Evolutionary conservation across 306 rosid species (phyloP), one percentile per base, ranked within the genome.

Genomic region (Cyamopsis tetragonoloba): DNA sequence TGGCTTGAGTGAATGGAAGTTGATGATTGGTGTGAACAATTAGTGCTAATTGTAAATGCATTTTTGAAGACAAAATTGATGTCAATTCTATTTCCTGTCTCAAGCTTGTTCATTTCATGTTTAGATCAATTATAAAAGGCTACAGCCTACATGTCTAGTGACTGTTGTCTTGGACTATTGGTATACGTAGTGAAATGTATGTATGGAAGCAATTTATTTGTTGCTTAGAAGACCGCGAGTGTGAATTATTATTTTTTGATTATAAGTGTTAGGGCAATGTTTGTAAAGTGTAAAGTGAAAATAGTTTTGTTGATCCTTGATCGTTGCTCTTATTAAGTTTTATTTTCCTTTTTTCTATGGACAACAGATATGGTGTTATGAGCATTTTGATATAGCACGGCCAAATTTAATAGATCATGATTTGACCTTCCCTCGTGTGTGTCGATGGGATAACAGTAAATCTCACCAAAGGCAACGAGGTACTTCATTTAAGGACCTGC

Each of bases 371-470:
- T 85, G 90, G 90, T 77, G 72, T 42, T 82, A 79, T 60, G 90
- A 85, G 63, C 90, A 85, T 72, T 77, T 85, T 82, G 87, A 85
- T 60, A 56, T 80, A 24, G 87, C 83, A 19, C 77, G 87, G 42
- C 87, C 90, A 56, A 38, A 53, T 15, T 30, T 79, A 49, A 76
- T 62, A 66, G 80, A 73, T 43, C 44, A 56, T 9, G 77, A 69
- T 77, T 14, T 18, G 4, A 23, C 72, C 53, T 80, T 80, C 77
- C 90, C 90, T 71, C 90, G 90, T 2, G 64, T 82, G 5, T 80
- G 87, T 64, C 82, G 75, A 64, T 85, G 90, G 90, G 85, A 77
- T 73, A 72, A 56, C 24, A 67, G 61, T 50, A 82, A 75, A 75
- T 38, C 78, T 54, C 54, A 28, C 57, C 80, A 60, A 37, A 79